These are phyloP conservation scores for Boletus rubropictus DNA, from an alignment of 768 basidiomycete genomes.

Conservation along the genomic window DNA sequence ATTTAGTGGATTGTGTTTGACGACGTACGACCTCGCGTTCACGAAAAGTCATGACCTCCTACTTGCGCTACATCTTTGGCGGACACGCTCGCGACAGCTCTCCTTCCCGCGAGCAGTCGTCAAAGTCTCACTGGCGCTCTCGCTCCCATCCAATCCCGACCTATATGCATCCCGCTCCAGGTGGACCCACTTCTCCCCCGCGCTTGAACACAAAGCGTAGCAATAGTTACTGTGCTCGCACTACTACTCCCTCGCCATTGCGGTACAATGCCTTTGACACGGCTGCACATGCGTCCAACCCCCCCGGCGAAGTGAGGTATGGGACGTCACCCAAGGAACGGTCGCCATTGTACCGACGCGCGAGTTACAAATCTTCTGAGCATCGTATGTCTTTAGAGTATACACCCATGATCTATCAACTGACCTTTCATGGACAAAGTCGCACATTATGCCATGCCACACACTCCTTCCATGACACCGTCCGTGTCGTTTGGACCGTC, in stretches of 20 bases:
- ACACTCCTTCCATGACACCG: constrained; percentile 27
- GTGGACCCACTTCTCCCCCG: constrained; percentile 35
- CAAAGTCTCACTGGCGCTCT: constrained; percentile 42
- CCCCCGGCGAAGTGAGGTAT: constrained; percentile 30
- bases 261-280: constrained; percentile 36
- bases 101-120: constrained; percentile 22
- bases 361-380: constrained; percentile 41
- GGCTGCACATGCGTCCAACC: constrained; percentile 18
- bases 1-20: constrained; percentile 10
- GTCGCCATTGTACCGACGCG: constrained; percentile 36
- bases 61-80: constrained; percentile 46
- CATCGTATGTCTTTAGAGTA: constrained; percentile 35
- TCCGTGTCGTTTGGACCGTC: constrained; percentile 36
- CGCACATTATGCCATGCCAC: constrained; percentile 29
- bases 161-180: constrained; percentile 38
- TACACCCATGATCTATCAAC: neutral
- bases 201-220: constrained; percentile 34
- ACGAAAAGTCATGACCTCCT: constrained; percentile 40
- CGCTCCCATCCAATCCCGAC: constrained; percentile 35
- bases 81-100: constrained; percentile 26
- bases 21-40: constrained; percentile 14
- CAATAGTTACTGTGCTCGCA: constrained; percentile 35
- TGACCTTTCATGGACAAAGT: constrained; percentile 14
- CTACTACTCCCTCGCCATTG: constrained; percentile 37
- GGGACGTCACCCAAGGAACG: constrained; percentile 31